Conservation (phyloP, 2,329 filamentous ascomycete genomes). For the Colletotrichum higginsianum region DNA sequence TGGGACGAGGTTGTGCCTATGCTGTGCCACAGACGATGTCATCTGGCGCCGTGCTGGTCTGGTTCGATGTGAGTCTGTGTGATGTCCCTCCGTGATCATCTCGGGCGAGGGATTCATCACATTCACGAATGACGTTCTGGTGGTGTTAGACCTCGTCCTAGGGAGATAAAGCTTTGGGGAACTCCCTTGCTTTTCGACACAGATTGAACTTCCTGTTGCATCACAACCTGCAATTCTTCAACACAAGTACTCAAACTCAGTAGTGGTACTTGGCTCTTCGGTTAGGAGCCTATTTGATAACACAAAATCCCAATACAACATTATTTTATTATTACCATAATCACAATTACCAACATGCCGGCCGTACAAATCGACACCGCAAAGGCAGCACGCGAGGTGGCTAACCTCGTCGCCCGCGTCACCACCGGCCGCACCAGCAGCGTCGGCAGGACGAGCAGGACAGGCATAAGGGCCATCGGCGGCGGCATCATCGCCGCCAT, state of each 20-base stretch:
- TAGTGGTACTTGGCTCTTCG: too few species aligned
- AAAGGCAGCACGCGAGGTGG: not conserved
- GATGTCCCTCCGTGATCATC: conserved; percentile 5
- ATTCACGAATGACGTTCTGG: conserved; percentile 6
- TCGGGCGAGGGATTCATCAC: not conserved
- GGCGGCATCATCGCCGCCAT: conserved; percentile 38
- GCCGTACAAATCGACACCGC: conserved; percentile 10
- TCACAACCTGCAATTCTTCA: too few species aligned
- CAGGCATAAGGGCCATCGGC: not conserved
- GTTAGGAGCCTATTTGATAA: fast-evolving
- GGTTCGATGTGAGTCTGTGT: conserved; percentile 11
- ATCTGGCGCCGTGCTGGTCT: conserved; percentile 6
- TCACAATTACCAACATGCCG: conserved; percentile 14
- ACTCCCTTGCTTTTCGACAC: not conserved
- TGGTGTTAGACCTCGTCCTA: not conserved
- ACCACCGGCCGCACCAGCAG: not conserved
- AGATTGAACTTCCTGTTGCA: too few species aligned
- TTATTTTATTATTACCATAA: not conserved
- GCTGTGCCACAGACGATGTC: conserved; percentile 38
- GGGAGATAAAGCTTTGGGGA: not conserved
- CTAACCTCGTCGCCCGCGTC: conserved; percentile 1
- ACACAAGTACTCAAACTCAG: too few species aligned
- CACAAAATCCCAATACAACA: not conserved
- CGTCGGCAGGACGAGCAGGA: not conserved
- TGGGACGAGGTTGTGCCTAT: not conserved